These are phyloP conservation scores for Dipodascus geniculatus DNA, from an alignment of 805 yeast species.

Conservation along the genomic window DNA sequence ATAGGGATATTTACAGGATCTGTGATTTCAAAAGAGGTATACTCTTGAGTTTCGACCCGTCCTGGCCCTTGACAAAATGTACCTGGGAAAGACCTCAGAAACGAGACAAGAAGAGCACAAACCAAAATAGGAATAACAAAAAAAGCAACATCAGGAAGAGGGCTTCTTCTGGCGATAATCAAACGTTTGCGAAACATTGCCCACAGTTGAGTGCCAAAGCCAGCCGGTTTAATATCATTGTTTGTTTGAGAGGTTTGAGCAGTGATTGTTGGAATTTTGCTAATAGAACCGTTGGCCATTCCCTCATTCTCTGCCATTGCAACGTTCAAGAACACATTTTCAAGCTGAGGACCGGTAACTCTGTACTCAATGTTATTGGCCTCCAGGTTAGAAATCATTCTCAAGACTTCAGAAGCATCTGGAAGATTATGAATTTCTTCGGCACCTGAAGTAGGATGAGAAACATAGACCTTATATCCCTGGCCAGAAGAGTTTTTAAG, in stretches of 20 bases:
- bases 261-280: slow-evolving; percentile 4
- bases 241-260: not conserved
- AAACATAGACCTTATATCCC: slow-evolving; percentile 21
- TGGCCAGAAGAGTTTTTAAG: slow-evolving; percentile 25
- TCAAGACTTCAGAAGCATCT: slow-evolving; percentile 18
- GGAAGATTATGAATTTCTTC: slow-evolving; percentile 17
- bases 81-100: slow-evolving; percentile 12
- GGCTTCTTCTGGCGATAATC: slow-evolving; percentile 20
- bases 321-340: slow-evolving; percentile 23
- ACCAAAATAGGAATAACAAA: slow-evolving; percentile 23
- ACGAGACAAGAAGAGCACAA: slow-evolving; percentile 17
- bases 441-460: slow-evolving; percentile 18
- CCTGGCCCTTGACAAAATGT: slow-evolving; percentile 12
- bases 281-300: slow-evolving; percentile 1
- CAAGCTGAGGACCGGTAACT: slow-evolving; percentile 26
- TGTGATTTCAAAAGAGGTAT: slow-evolving; percentile 7
- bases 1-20: slow-evolving; percentile 6
- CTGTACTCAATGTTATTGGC: slow-evolving; percentile 15
- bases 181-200: slow-evolving; percentile 23
- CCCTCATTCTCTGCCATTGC: slow-evolving; percentile 20
- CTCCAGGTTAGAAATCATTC: slow-evolving; percentile 16
- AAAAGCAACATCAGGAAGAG: slow-evolving; percentile 18
- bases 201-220: slow-evolving; percentile 16
- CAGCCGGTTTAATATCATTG: slow-evolving; percentile 1
- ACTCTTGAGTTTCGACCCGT: slow-evolving; percentile 9